Percentiles rank a stretch among this genome's conserved stretches.
These are phyloP conservation scores for Hypoxylon sp. DNA, from an alignment of 2,329 filamentous ascomycete genomes.

Conservation along the genomic window DNA sequence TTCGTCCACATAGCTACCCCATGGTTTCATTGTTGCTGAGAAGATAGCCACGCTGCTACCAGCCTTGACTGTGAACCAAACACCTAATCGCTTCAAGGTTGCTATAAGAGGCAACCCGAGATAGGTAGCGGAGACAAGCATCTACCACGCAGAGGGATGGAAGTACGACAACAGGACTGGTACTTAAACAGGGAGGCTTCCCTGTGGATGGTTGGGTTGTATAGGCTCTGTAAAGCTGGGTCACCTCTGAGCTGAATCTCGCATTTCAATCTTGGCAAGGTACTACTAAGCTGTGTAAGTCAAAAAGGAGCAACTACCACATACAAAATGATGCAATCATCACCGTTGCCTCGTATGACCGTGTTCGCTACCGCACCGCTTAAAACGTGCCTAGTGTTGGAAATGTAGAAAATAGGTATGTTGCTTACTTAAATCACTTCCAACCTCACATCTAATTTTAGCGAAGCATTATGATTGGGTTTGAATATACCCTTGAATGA, in stretches of 20 bases:
- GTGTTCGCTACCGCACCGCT: neutral
- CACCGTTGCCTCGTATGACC: neutral
- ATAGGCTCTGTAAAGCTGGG: neutral
- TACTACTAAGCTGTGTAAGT: neutral
- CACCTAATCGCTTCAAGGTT: no score
- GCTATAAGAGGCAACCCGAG: neutral
- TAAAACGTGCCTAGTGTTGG: neutral
- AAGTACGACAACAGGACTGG: neutral
- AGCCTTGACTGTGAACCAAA: neutral
- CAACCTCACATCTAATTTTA: neutral
- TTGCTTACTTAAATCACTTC: neutral
- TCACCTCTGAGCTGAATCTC: neutral
- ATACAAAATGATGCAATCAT: neutral
- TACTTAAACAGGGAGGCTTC: neutral
- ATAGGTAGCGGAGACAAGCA: neutral
- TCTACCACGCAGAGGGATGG: neutral
- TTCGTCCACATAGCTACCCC: neutral
- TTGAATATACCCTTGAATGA: neutral
- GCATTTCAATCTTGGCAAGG: neutral
- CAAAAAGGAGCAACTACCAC: neutral
- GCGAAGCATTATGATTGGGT: neutral
- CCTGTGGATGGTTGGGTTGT: neutral
- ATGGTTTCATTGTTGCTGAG: neutral
- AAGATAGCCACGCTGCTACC: neutral
- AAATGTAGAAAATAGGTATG: neutral